Evolutionary conservation across 495 filamentous ascomycete species (phyloP).

Genomic region (Neurospora discreta): DNA sequence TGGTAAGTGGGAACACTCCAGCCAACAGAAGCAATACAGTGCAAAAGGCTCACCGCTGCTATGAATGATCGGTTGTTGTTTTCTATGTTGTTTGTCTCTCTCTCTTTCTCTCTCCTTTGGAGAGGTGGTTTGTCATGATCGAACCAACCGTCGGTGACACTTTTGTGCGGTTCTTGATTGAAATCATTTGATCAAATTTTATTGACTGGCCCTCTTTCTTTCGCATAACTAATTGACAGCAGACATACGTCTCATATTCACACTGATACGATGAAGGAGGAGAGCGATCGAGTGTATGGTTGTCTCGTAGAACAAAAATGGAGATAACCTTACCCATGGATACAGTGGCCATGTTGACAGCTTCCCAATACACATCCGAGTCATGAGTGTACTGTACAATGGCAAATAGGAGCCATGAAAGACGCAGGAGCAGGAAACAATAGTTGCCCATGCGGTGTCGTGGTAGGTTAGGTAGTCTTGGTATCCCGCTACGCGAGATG

Average conservation of each 20-base stretch:
- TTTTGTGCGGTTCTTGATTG: background rate
- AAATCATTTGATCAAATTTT: too few species aligned
- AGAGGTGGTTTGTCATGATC: background rate
- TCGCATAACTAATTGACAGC: too few species aligned
- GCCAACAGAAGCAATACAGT: background rate
- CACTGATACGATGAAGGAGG: too few species aligned
- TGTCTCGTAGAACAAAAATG: background rate
- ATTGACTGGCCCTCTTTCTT: too few species aligned
- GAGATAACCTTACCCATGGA: background rate
- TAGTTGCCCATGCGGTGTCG: background rate
- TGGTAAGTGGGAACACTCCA: background rate
- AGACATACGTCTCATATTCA: too few species aligned
- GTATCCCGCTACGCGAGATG: background rate
- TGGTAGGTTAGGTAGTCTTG: background rate
- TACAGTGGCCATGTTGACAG: background rate
- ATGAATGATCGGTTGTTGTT: background rate
- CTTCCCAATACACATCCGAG: background rate
- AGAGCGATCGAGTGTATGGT: too few species aligned
- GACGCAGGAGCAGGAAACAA: background rate
- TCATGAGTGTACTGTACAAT: background rate
- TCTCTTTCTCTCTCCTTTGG: background rate
- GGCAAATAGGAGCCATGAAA: background rate
- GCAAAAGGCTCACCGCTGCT: background rate
- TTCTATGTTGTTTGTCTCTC: background rate
- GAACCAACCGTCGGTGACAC: background rate